A percentile compares a stretch with the other conserved stretches of the same genome.
Conservation (phyloP, 352 stramenopile genomes). For the Ophiocytium majus region DNA sequence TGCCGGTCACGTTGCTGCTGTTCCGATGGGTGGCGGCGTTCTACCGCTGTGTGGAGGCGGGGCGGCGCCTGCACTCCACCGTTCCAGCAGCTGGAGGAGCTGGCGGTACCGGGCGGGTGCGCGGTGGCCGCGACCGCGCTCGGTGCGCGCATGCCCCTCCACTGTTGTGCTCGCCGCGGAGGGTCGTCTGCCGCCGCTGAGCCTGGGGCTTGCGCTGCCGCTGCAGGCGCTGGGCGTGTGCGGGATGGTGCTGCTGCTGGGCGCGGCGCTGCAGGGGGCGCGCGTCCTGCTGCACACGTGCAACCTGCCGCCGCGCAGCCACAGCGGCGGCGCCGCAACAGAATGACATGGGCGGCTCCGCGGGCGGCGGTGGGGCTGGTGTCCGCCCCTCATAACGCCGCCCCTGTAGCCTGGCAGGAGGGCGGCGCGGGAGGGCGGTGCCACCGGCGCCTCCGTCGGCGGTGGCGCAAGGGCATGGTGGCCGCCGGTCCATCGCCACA, state of each 20-base stretch:
- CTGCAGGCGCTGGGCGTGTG: constrained; percentile 28
- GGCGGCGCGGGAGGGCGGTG: too few relatives aligned
- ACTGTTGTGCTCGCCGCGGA: constrained; percentile 32
- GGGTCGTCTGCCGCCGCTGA: constrained; percentile 35
- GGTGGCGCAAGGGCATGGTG: too few relatives aligned
- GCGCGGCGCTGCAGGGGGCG: constrained; percentile 73
- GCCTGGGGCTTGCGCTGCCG: constrained; percentile 31
- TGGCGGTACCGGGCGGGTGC: constrained; percentile 43
- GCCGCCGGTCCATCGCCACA: too few relatives aligned
- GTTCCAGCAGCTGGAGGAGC: constrained; percentile 27
- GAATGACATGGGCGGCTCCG: background rate
- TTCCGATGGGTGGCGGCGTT: constrained; percentile 45
- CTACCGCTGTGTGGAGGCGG: constrained; percentile 34
- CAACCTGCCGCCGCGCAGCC: constrained; percentile 64
- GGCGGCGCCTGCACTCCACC: constrained; percentile 14
- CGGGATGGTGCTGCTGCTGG: constrained; percentile 67
- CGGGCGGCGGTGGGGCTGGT: too few relatives aligned
- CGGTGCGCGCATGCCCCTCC: background rate
- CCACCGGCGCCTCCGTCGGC: background rate
- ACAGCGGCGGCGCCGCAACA: background rate
- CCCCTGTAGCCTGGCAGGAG: too few relatives aligned
- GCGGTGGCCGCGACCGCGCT: constrained; percentile 22
- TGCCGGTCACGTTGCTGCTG: constrained; percentile 42
- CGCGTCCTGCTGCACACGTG: constrained; percentile 76
- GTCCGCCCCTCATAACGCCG: too few relatives aligned